phyloP scores from a whole-genome alignment of 768 basidiomycete species.

The Tubosaeta sp. region DNA sequence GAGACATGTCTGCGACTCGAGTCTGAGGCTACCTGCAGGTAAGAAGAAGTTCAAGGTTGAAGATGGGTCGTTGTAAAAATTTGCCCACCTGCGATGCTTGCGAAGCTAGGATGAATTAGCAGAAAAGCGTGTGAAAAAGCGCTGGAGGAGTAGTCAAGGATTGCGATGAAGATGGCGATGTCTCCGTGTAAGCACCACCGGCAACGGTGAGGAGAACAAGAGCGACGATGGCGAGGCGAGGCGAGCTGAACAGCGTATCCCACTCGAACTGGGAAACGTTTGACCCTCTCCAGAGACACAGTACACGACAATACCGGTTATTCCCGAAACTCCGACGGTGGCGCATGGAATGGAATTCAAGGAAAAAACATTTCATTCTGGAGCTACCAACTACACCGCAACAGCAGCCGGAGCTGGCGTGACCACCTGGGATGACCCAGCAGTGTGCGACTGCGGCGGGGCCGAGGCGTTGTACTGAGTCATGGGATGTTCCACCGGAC shows the following conservation, averaged over 20 bases:
- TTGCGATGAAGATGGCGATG: constrained; percentile 10
- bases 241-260: constrained; percentile 8
- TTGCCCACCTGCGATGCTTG: constrained; percentile 27
- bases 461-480: constrained; percentile 8
- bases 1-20: constrained; percentile 38
- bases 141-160: constrained; percentile 14
- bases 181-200: constrained; percentile 8
- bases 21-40: constrained; percentile 7
- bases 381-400: background rate
- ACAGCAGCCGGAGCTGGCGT: background rate
- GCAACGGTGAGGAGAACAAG: constrained; percentile 2
- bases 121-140: constrained; percentile 25
- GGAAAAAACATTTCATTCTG: background rate
- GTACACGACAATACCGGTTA: constrained; percentile 17
- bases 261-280: constrained; percentile 17
- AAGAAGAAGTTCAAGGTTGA: background rate
- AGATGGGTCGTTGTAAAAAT: constrained; percentile 20
- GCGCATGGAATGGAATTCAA: constrained; percentile 2
- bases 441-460: constrained; percentile 1
- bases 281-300: constrained; percentile 5
- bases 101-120: constrained; percentile 25
- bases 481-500: constrained; percentile 15
- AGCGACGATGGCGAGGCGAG: constrained; percentile 6
- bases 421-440: background rate
- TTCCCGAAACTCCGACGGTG: constrained; percentile 32